These are phyloP conservation scores for Fusarium neocosmosporiellum DNA, from an alignment of 2,329 filamentous ascomycete species.

Conservation along the genomic window DNA sequence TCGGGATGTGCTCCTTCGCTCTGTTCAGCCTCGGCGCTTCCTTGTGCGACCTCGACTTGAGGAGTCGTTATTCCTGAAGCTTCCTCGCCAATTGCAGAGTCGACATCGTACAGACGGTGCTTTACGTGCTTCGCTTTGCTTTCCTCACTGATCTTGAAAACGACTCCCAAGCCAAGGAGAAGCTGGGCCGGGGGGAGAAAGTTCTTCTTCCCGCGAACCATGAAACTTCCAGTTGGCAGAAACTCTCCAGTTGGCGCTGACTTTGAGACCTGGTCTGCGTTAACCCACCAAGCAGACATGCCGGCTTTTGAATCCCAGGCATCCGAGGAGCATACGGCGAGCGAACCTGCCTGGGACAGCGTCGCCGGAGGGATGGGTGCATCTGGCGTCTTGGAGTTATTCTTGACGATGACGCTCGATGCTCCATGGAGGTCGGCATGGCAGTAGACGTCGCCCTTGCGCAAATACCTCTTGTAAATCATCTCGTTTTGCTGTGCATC, in stretches of 20 bases:
- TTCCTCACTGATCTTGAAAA: slow-evolving; percentile 90
- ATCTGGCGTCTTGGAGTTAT: slow-evolving; percentile 79
- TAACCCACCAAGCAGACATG: slow-evolving; percentile 97
- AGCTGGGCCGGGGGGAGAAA: slow-evolving; percentile 89
- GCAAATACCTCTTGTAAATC: slow-evolving; percentile 86
- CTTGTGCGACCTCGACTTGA: slow-evolving; percentile 37
- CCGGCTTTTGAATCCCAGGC: slow-evolving; percentile 98
- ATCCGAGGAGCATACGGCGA: slow-evolving; percentile 85
- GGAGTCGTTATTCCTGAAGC: slow-evolving; percentile 27
- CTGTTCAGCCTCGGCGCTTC: slow-evolving; percentile 36
- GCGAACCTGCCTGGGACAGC: slow-evolving; percentile 86
- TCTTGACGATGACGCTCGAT: slow-evolving; percentile 89
- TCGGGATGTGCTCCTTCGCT: slow-evolving; percentile 43
- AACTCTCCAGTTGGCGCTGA: slow-evolving; percentile 83
- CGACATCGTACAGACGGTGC: slow-evolving; percentile 59
- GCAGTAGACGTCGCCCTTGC: slow-evolving; percentile 91
- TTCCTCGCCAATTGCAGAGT: slow-evolving; percentile 29
- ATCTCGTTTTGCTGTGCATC: slow-evolving; percentile 92
- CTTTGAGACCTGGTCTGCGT: slow-evolving; percentile 90
- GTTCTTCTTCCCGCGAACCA: slow-evolving; percentile 88
- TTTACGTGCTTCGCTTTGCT: slow-evolving; percentile 85
- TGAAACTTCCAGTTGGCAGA: slow-evolving; percentile 81
- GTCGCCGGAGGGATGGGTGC: slow-evolving; percentile 93
- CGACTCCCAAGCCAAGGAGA: slow-evolving; percentile 85
- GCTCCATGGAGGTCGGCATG: slow-evolving; percentile 91